Base-by-base conservation (phyloP, 1,284 basidiomycete species). In the Kwoniella shivajii region DNA sequence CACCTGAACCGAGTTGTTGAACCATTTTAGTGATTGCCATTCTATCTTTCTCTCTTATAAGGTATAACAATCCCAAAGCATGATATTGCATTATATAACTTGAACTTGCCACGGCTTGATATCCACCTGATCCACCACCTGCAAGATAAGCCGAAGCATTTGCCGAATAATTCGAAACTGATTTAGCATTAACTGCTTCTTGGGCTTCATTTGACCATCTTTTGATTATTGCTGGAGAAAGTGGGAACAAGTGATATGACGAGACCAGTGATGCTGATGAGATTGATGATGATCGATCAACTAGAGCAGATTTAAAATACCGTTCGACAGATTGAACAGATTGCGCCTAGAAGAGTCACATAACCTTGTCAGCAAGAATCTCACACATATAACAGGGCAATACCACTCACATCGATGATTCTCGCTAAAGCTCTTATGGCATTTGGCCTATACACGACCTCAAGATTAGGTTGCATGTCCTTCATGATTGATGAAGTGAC, bases 1-100 rank as follows among this genome's bases (percentile, higher is more conserved):
- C 81, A 38, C 74, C 74, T 0, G 91, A 91, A 38, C 91, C 91
- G 34, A 93, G 84, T 76, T 98, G 95, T 79, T 99, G 96, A 49
- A 99, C 93, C 89, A 99, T 94, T 82, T 99, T 99, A 42, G 92
- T 97, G 51, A 99, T 86, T 1, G 96, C 96, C 93, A 99, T 99
- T 64, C 96, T 83, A 80, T 99, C 96, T 75, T 96, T 92, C 75
- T 96, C 92, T 41, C 96, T 86, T 69, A 99, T 97, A 63, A 94
- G 82, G 78, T 97, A 97, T 51, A 99, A 82, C 56, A 99, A 81
- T 34, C 95, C 94, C 36, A 99, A 83, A 11, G 93, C 94, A 75
- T 99, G 96, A 79, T 99, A 99, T 80, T 99, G 96, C 45, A 92
- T 88, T 77, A 96, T 90, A 79, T 90, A 90, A 74, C 90, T 94